Base-by-base conservation (phyloP, 148 eudicot species). In the Silene conica region DNA sequence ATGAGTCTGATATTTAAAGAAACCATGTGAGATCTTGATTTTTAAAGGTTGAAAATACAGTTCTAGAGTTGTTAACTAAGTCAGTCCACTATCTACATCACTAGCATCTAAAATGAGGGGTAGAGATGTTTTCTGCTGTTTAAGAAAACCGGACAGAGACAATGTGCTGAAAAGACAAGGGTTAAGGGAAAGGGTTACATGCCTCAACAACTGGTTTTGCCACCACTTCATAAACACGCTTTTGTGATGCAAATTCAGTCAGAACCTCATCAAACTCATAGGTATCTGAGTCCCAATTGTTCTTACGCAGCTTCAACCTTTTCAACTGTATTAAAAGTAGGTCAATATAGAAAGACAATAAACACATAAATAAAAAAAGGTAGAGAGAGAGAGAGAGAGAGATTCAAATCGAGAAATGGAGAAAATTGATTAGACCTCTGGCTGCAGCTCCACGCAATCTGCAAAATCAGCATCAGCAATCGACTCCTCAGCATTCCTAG, bases 181-280 rank as follows among this genome's bases (percentile, higher is more conserved):
- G 60, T 26, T n/a, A 23, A 48, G 64, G 64, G 43, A 57, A 54
- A 41, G 64, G 74, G 14, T 65, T 45, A 50, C 73, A 76, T 61
- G 89, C 98, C 94, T 93, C 97, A 73, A 93, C 96, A 50, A 91
- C 97, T 75, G 97, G 98, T 77, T 93, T 93, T 58, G 97, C 98
- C 71, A 93, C 98, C 14, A 85, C 97, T 87, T 93, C 95, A 79
- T 91, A 93, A 70, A 93, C 95, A 78, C 98, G 97, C 84, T 93
- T 93, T 79, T 93, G 98, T 65, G 97, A 93, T 66, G 98, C 87
- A 79, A 87, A 90, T 74, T 93, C 98, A 38, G 98, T 93, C 63
- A 93, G 77, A 78, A 93, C 91, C 84, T 91, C 98, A 82, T 93
- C 98, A 72, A 93, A 93, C 85, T 89, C 96, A 76, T 80, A 93